A percentile compares a stretch with the other conserved stretches of the same genome.
These are phyloP conservation scores for Arachnomyces sp. DNA, from an alignment of 2,329 filamentous ascomycete genomes.

Conservation along the genomic window DNA sequence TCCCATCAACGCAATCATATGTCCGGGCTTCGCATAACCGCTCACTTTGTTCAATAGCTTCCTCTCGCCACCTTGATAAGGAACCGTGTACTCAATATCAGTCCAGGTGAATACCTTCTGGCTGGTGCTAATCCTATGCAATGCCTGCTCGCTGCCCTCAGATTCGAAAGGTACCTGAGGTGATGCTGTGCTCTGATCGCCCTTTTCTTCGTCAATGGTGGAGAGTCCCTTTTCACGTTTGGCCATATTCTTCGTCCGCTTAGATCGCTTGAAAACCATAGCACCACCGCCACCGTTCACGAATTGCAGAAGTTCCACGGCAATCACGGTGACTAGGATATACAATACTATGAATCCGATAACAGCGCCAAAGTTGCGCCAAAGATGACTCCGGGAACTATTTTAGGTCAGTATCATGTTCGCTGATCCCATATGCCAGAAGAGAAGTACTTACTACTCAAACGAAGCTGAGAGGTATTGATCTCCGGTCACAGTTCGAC, in stretches of 20 bases:
- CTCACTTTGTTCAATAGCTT: constrained; percentile 62
- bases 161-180: constrained; percentile 18
- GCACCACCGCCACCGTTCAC: constrained; percentile 57
- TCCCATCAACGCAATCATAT: constrained; percentile 75
- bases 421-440: not conserved
- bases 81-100: constrained; percentile 65
- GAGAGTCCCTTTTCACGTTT: constrained; percentile 25
- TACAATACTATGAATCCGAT: constrained; percentile 71
- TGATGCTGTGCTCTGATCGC: constrained; percentile 21
- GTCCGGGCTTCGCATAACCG: constrained; percentile 71
- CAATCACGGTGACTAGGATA: constrained; percentile 61
- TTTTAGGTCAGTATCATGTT: constrained; percentile 1
- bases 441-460: constrained; percentile 35
- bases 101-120: constrained; percentile 65
- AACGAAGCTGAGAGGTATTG: constrained; percentile 50
- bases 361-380: constrained; percentile 70
- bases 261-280: constrained; percentile 64
- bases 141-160: constrained; percentile 25
- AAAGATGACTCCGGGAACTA: constrained; percentile 47
- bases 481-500: constrained; percentile 45
- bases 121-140: constrained; percentile 44
- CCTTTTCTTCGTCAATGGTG: constrained; percentile 54
- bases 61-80: constrained; percentile 54
- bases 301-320: constrained; percentile 62
- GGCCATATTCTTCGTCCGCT: constrained; percentile 49